phyloP scores from a whole-genome alignment of 306 rosid genomes.

The Pyrus pyrifolia region DNA sequence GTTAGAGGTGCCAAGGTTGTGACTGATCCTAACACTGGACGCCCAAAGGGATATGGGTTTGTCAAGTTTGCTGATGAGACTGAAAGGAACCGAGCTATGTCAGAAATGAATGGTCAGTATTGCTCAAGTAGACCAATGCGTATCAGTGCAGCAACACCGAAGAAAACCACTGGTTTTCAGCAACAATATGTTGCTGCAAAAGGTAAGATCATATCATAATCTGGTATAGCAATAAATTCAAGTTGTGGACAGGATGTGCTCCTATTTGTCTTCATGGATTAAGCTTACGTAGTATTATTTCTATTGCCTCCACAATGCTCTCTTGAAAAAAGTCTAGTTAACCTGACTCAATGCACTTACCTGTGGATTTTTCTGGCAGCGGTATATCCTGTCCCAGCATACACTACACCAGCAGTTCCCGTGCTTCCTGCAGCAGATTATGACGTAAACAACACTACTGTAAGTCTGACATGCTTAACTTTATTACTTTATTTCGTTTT shows the following conservation, averaged over 20 bases:
- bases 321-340: background rate
- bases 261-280: background rate
- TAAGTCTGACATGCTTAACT: constrained; percentile 26
- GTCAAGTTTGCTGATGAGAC: constrained; percentile 81
- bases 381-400: constrained; percentile 53
- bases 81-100: constrained; percentile 85
- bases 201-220: constrained; percentile 24
- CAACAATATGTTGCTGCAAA: constrained; percentile 55
- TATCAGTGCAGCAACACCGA: constrained; percentile 85
- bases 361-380: constrained; percentile 31
- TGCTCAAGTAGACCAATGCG: constrained; percentile 94
- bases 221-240: background rate
- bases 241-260: background rate
- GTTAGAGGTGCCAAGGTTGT: constrained; percentile 93
- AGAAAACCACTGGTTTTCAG: constrained; percentile 56
- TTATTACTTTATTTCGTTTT: background rate
- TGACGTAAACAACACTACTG: constrained; percentile 78
- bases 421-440: constrained; percentile 40
- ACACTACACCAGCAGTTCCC: constrained; percentile 52
- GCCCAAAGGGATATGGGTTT: constrained; percentile 86
- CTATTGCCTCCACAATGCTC: background rate
- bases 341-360: background rate
- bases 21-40: constrained; percentile 76
- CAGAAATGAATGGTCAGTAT: constrained; percentile 83
- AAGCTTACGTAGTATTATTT: background rate